Evolutionary conservation across 2,329 filamentous ascomycete genomes (phyloP).

Genomic region (Macrophomina pseudophaseolina): DNA sequence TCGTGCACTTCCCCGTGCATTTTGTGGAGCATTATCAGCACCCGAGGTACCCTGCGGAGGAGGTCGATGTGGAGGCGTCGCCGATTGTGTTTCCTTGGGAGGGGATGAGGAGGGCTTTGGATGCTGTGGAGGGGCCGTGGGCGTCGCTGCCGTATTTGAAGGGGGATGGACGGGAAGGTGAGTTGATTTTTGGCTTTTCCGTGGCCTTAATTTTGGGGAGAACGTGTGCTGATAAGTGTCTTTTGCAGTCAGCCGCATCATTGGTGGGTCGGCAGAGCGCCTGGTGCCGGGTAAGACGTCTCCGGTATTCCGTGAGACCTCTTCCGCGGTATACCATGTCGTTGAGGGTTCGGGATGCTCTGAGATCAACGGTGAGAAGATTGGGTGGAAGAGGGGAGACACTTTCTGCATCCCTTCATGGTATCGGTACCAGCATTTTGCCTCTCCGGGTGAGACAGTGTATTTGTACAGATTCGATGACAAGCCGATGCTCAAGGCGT

Average conservation of each 20-base stretch:
- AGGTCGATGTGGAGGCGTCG: slow-evolving; percentile 47
- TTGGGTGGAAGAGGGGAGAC: slow-evolving; percentile 57
- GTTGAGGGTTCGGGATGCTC: slow-evolving; percentile 53
- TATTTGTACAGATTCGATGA: slow-evolving; percentile 63
- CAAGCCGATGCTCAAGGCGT: slow-evolving; percentile 57
- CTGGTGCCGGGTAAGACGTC: slow-evolving; percentile 47
- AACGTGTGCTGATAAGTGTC: not conserved
- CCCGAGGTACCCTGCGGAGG: slow-evolving; percentile 56
- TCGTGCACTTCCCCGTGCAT: slow-evolving; percentile 57
- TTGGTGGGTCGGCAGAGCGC: slow-evolving; percentile 56
- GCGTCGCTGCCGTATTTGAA: slow-evolving; percentile 41
- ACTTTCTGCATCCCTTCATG: slow-evolving; percentile 62
- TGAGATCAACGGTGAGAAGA: slow-evolving; percentile 44
- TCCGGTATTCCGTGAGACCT: slow-evolving; percentile 52
- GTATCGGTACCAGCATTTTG: slow-evolving; percentile 56
- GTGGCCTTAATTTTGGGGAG: not conserved
- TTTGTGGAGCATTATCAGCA: slow-evolving; percentile 59
- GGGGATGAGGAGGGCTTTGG: slow-evolving; percentile 51
- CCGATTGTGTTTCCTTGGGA: slow-evolving; percentile 58
- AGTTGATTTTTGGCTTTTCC: not conserved
- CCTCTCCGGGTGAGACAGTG: slow-evolving; percentile 38
- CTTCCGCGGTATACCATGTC: slow-evolving; percentile 61
- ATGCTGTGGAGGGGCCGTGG: slow-evolving; percentile 39
- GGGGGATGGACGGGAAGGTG: slow-evolving; percentile 43
- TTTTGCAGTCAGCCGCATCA: slow-evolving; percentile 50